Conservation (phyloP, 345 rosid species). For the Camelina laxa region DNA sequence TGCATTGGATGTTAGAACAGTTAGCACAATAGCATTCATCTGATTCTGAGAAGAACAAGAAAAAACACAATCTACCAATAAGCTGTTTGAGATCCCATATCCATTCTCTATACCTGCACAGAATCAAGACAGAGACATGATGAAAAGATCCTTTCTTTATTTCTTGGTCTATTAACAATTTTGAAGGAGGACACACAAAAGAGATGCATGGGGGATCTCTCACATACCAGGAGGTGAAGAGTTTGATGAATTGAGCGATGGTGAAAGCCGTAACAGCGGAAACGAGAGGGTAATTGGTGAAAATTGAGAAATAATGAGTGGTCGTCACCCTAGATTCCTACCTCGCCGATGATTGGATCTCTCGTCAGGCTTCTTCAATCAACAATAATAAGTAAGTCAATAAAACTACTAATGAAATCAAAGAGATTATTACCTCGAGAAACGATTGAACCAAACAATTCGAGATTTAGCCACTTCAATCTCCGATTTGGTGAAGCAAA, state of each 20-base stretch:
- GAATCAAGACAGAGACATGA: neutral
- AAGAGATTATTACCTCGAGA: too few species aligned
- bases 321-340: constrained; percentile 42
- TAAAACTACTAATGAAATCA: too few species aligned
- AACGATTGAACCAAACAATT: too few species aligned
- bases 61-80: constrained; percentile 46
- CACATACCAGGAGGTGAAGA: constrained; percentile 86
- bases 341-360: constrained; percentile 30
- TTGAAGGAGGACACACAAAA: too few species aligned
- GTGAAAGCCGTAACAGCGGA: constrained; percentile 63
- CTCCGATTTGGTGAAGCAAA: too few species aligned
- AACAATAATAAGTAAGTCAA: too few species aligned
- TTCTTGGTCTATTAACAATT: neutral
- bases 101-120: constrained; percentile 75
- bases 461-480: too few species aligned
- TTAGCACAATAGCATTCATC: constrained; percentile 80
- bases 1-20: constrained; percentile 78
- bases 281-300: constrained; percentile 71
- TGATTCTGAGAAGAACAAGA: constrained; percentile 52
- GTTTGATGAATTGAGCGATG: constrained; percentile 71
- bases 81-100: constrained; percentile 79
- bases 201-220: too few species aligned
- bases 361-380: too few species aligned
- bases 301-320: constrained; percentile 48
- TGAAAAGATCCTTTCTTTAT: constrained; percentile 18